Evolutionary conservation across 345 rosid species (phyloP), one percentile per base, ranked within the genome.

Genomic region (Cardamine chenopodiifolia): DNA sequence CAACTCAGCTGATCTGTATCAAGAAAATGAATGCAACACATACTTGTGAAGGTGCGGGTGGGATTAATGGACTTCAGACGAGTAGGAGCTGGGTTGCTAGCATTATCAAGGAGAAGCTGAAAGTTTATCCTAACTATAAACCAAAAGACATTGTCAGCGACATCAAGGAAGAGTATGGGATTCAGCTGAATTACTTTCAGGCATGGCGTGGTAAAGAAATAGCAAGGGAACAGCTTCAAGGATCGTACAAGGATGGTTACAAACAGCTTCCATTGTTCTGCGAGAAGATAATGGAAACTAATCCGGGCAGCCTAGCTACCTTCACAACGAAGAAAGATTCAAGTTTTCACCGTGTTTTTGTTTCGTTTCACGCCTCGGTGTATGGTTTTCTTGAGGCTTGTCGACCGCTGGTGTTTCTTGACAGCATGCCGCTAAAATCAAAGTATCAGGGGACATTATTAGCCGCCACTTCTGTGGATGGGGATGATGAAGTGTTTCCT

Each of bases 121-220:
- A 85, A 82, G 88, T 83, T 45, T 86, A 66, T 69, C 97, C 97
- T 0, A 86, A 86, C 78, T 94, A 94, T 81, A 94, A 88, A 83
- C 96, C 97, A 23, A 94, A 94, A 85, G 97, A 94, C 69, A 91
- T 94, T 23, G 97, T 91, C 62, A 84, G 77, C 35, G 96, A 94
- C 70, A 87, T 94, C 64, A 89, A 91, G 75, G 86, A 87, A 63
- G 96, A 91, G 79, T 94, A 82, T 62, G 98, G 98, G 50, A 88
- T 94, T 62, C 90, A 94, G 68, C 78, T 94, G 28, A 91, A 91
- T 69, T 94, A 94, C 74, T 90, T 87, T 78, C 98, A 94, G 82
- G 97, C 97, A 8, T 94, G 97, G 96, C 91, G 97, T 8, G 98
- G 97, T 12, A 94, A 94, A 80, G 97, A 94, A 76, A 91, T 94